Percentiles rank a stretch among this genome's conserved stretches.
Evolutionary conservation across 2,329 filamentous ascomycete genomes (phyloP).

Genomic region (Ophiostoma piceae): DNA sequence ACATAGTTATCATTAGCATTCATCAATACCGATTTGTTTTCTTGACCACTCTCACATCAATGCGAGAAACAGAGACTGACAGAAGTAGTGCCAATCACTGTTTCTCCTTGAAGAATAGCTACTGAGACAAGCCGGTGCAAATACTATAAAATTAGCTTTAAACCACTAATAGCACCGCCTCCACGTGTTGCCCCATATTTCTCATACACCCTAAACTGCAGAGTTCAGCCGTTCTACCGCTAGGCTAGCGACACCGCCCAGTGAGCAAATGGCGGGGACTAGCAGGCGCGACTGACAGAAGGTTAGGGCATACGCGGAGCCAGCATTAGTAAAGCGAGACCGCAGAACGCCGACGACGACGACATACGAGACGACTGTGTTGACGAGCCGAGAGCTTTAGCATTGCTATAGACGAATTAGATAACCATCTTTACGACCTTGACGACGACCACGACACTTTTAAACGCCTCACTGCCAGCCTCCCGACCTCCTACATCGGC

Average conservation of each 20-base stretch:
- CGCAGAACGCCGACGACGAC: neutral
- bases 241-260: neutral
- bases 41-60: too few relatives aligned
- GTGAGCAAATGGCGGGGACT: neutral
- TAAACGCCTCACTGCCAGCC: neutral
- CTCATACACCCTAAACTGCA: neutral
- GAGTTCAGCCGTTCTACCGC: neutral
- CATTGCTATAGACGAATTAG: neutral
- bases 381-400: neutral
- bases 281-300: neutral
- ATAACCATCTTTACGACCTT: neutral
- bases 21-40: too few relatives aligned
- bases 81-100: too few relatives aligned
- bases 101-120: neutral
- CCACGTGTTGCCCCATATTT: constrained; percentile 1
- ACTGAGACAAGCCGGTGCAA: neutral
- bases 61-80: too few relatives aligned
- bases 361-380: neutral
- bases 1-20: too few relatives aligned
- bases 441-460: neutral
- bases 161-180: neutral
- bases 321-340: constrained; percentile 8
- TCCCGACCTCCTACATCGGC: neutral
- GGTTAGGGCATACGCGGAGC: neutral
- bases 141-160: neutral